Evolutionary conservation across 2,329 filamentous ascomycete species (phyloP).

Genomic region (Fusarium citri): DNA sequence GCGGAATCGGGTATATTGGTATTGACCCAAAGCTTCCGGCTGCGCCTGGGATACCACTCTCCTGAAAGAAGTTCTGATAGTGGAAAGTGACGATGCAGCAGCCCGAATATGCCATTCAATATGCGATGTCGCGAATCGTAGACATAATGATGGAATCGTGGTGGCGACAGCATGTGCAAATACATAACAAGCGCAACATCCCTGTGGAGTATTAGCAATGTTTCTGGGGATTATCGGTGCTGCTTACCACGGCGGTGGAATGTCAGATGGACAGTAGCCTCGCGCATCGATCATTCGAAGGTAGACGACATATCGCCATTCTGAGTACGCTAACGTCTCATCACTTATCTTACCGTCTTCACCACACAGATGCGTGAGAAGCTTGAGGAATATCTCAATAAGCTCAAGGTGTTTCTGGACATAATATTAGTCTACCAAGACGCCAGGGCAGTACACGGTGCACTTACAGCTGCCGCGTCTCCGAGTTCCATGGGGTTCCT

Average conservation of each 20-base stretch:
- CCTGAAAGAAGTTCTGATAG: not conserved
- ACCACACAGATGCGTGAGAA: not conserved
- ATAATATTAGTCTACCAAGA: not conserved
- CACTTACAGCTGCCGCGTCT: not conserved
- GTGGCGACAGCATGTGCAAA: conserved; percentile 2
- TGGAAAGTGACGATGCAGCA: conserved; percentile 6
- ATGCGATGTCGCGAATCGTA: not conserved
- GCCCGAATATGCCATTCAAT: not conserved
- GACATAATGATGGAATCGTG: not conserved
- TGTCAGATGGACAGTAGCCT: not conserved
- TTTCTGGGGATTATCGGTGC: rapidly evolving
- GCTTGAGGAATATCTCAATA: not conserved
- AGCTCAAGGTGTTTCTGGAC: conserved; percentile 3
- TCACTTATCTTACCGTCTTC: not conserved
- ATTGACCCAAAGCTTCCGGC: not conserved
- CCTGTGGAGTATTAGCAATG: not conserved
- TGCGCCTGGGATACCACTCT: not conserved
- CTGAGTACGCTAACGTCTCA: conserved; percentile 6
- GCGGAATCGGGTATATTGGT: not conserved
- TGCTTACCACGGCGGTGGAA: conserved; percentile 1
- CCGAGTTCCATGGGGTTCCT: not conserved
- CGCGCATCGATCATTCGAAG: not conserved
- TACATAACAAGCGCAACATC: conserved; percentile 18
- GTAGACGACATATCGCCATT: conserved; percentile 15
- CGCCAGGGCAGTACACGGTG: rapidly evolving